Evolutionary conservation across 2,329 filamentous ascomycete species (phyloP).

Genomic region (Drechslerella stenobrocha): DNA sequence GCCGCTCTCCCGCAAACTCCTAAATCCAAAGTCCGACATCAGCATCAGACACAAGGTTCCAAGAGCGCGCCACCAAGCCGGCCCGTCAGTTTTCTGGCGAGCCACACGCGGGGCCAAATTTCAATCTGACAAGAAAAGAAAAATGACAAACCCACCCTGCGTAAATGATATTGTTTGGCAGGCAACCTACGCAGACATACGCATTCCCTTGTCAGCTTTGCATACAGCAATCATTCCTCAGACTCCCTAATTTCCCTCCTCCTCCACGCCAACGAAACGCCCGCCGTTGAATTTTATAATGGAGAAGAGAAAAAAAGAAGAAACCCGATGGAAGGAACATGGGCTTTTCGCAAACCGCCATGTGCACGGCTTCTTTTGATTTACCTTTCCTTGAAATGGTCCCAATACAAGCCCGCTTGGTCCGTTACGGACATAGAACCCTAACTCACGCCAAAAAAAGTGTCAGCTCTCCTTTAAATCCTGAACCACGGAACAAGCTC

Average conservation of each 20-base stretch:
- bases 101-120: too few species aligned
- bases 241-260: not conserved
- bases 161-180: slow-evolving; percentile 74
- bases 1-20: slow-evolving; percentile 78
- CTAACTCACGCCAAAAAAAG: slow-evolving; percentile 55
- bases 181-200: slow-evolving; percentile 63
- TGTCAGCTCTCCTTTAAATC: slow-evolving; percentile 10
- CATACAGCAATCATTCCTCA: slow-evolving; percentile 17
- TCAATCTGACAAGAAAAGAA: too few species aligned
- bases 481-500: not conserved
- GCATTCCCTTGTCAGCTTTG: slow-evolving; percentile 8
- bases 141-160: slow-evolving; percentile 19
- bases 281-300: not conserved
- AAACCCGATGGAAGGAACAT: not conserved
- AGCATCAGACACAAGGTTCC: too few species aligned
- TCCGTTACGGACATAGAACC: slow-evolving; percentile 72
- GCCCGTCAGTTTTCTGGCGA: not conserved
- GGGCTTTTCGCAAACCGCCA: slow-evolving; percentile 1
- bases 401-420: slow-evolving; percentile 68
- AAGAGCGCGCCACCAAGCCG: not conserved
- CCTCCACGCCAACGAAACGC: not conserved
- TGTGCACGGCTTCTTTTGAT: too few species aligned
- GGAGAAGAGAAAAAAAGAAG: not conserved
- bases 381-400: slow-evolving; percentile 75
- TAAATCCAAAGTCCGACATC: slow-evolving; percentile 53